Percentiles rank a stretch among this genome's conserved stretches.
phyloP scores from a whole-genome alignment of 1,284 basidiomycete genomes.

The Xerocomus nothofagi region DNA sequence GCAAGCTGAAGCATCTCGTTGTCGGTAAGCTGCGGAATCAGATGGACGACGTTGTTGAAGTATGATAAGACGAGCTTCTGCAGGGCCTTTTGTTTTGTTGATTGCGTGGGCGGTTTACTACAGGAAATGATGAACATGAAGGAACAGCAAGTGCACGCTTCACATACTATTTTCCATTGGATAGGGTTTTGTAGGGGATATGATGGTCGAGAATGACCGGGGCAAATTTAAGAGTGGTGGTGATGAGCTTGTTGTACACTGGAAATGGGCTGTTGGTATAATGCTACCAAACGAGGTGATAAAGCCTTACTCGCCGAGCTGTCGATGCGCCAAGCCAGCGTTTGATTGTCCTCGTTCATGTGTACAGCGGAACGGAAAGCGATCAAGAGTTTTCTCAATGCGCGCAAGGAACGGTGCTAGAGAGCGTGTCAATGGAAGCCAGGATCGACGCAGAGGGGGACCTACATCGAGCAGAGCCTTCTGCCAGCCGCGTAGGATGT shows the following conservation, averaged over 20 bases:
- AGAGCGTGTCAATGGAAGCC: not conserved
- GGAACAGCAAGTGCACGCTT: conserved; percentile 1
- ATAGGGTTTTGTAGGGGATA: conserved; percentile 81
- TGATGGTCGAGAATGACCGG: conserved; percentile 89
- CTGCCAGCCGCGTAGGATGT: conserved; percentile 84
- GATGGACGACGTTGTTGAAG: conserved; percentile 81
- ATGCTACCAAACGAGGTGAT: not conserved
- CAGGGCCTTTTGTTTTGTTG: conserved; percentile 73
- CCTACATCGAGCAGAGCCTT: conserved; percentile 84
- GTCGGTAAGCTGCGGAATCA: conserved; percentile 78
- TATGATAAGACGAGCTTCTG: conserved; percentile 89
- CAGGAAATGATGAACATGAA: not conserved
- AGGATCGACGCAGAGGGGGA: conserved; percentile 1
- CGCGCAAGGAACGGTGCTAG: conserved; percentile 84
- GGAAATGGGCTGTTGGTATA: conserved; percentile 1
- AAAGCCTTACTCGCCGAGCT: conserved; percentile 54
- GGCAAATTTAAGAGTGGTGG: conserved; percentile 87
- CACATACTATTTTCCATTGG: conserved; percentile 82
- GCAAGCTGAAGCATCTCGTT: conserved; percentile 70
- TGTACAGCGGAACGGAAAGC: conserved; percentile 89
- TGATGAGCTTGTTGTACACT: conserved; percentile 94
- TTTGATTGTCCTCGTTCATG: conserved; percentile 84
- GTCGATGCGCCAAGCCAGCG: conserved; percentile 80
- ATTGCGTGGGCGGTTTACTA: conserved; percentile 78
- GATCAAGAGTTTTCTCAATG: conserved; percentile 81